These are phyloP conservation scores for Pugionium dolabratum DNA, from an alignment of 345 rosid species.

Conservation along the genomic window DNA sequence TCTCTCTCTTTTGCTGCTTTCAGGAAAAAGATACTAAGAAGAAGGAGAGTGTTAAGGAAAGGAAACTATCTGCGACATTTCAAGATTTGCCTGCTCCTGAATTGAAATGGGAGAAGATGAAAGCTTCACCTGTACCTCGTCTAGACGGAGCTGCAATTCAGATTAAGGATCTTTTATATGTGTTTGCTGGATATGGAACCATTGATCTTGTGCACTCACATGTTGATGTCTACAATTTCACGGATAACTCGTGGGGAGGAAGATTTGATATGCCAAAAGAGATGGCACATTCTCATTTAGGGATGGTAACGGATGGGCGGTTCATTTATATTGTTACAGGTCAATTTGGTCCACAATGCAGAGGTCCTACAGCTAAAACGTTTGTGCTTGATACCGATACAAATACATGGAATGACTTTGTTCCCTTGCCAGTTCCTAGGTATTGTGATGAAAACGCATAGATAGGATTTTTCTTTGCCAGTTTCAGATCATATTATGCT, in stretches of 20 bases:
- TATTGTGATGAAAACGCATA: slow-evolving; percentile 22
- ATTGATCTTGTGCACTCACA: slow-evolving; percentile 87
- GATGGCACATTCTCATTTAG: slow-evolving; percentile 99
- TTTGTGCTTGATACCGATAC: slow-evolving; percentile 84
- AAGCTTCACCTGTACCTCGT: slow-evolving; percentile 88
- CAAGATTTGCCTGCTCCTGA: slow-evolving; percentile 85
- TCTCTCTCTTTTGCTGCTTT: slow-evolving; percentile 1
- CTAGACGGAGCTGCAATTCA: slow-evolving; percentile 92
- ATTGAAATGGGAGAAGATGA: slow-evolving; percentile 87
- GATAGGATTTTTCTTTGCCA: neutral
- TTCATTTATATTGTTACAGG: slow-evolving; percentile 81
- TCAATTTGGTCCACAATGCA: slow-evolving; percentile 94
- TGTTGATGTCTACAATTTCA: slow-evolving; percentile 83
- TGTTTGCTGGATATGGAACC: slow-evolving; percentile 93
- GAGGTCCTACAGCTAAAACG: slow-evolving; percentile 82
- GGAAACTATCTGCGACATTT: slow-evolving; percentile 84
- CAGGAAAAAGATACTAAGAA: slow-evolving; percentile 43
- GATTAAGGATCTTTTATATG: slow-evolving; percentile 70
- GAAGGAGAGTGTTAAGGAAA: slow-evolving; percentile 38
- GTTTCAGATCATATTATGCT: neutral
- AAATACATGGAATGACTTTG: slow-evolving; percentile 71
- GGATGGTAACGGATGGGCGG: slow-evolving; percentile 94
- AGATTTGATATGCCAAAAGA: slow-evolving; percentile 96
- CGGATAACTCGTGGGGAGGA: slow-evolving; percentile 80
- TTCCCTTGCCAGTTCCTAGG: slow-evolving; percentile 87